Conservation (phyloP, 805 yeast species). For the Blastobotrys mokoenaii region DNA sequence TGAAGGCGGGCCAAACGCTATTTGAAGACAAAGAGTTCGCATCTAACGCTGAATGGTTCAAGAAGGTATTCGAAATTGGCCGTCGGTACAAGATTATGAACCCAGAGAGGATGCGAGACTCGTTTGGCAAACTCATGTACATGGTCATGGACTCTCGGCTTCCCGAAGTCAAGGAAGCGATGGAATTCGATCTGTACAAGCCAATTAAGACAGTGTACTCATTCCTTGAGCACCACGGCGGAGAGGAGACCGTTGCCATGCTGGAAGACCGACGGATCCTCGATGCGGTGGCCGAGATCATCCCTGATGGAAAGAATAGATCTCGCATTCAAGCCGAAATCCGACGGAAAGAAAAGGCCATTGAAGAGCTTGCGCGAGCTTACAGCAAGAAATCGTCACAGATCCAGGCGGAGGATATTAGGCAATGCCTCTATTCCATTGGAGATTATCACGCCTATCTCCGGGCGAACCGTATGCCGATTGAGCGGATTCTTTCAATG, state of each 20-base stretch:
- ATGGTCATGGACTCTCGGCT: slow-evolving; percentile 79
- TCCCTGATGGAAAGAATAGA: slow-evolving; percentile 51
- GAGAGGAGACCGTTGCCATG: slow-evolving; percentile 30
- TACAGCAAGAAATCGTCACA: slow-evolving; percentile 13
- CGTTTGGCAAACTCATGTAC: slow-evolving; percentile 70
- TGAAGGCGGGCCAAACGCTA: slow-evolving; percentile 59
- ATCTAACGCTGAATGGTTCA: slow-evolving; percentile 69
- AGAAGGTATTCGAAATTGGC: slow-evolving; percentile 81
- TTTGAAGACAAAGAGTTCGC: slow-evolving; percentile 59
- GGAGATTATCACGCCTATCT: slow-evolving; percentile 74
- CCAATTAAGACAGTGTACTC: slow-evolving; percentile 58
- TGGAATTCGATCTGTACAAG: slow-evolving; percentile 69
- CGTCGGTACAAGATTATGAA: slow-evolving; percentile 79
- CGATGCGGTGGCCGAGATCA: slow-evolving; percentile 60
- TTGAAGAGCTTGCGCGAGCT: slow-evolving; percentile 43
- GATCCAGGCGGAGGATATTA: slow-evolving; percentile 52
- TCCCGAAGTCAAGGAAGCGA: slow-evolving; percentile 58
- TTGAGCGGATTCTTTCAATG: slow-evolving; percentile 49
- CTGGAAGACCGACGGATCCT: slow-evolving; percentile 52
- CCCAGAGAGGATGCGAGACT: slow-evolving; percentile 72
- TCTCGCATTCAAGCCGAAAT: slow-evolving; percentile 49
- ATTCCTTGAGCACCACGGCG: slow-evolving; percentile 36
- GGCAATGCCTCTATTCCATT: slow-evolving; percentile 65
- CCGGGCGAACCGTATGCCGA: slow-evolving; percentile 60
- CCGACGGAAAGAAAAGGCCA: slow-evolving; percentile 58